These are phyloP conservation scores for Trichoderma gracile DNA, from an alignment of 2,329 filamentous ascomycete genomes.

Conservation along the genomic window DNA sequence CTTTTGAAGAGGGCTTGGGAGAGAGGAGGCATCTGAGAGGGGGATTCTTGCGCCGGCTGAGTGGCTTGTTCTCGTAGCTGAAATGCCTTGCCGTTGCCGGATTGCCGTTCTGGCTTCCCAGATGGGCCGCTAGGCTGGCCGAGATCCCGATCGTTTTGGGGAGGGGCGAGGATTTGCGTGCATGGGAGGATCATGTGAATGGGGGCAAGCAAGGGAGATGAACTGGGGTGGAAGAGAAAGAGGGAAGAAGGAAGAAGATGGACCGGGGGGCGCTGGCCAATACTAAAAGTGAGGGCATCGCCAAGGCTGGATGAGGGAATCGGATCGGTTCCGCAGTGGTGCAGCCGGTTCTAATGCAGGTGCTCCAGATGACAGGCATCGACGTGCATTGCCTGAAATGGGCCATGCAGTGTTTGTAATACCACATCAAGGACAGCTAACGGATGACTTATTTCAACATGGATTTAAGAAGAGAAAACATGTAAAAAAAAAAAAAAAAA, in stretches of 20 bases:
- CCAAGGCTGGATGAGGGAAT: neutral
- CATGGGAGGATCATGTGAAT: neutral
- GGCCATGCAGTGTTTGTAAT: too few species aligned
- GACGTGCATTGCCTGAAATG: too few species aligned
- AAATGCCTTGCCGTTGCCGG: slow-evolving; percentile 3
- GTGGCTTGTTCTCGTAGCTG: neutral
- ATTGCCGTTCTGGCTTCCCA: slow-evolving; percentile 17
- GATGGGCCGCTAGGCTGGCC: slow-evolving; percentile 18
- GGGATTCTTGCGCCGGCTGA: neutral
- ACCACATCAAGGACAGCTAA: too few species aligned
- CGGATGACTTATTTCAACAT: too few species aligned
- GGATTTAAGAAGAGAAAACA: too few species aligned
- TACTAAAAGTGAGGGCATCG: neutral
- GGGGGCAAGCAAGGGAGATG: neutral
- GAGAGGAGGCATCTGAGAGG: neutral
- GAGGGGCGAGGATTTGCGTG: slow-evolving; percentile 7
- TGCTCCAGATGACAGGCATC: too few species aligned
- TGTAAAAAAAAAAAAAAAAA: too few species aligned
- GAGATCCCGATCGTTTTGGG: slow-evolving; percentile 1
- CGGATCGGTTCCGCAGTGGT: neutral
- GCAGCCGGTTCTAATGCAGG: too few species aligned
- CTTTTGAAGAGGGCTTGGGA: neutral
- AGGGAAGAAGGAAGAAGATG: neutral
- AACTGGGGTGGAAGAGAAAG: neutral
- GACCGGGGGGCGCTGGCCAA: too few species aligned